phyloP scores from a whole-genome alignment of 2,329 filamentous ascomycete species.

The Cordyceps farinosa region DNA sequence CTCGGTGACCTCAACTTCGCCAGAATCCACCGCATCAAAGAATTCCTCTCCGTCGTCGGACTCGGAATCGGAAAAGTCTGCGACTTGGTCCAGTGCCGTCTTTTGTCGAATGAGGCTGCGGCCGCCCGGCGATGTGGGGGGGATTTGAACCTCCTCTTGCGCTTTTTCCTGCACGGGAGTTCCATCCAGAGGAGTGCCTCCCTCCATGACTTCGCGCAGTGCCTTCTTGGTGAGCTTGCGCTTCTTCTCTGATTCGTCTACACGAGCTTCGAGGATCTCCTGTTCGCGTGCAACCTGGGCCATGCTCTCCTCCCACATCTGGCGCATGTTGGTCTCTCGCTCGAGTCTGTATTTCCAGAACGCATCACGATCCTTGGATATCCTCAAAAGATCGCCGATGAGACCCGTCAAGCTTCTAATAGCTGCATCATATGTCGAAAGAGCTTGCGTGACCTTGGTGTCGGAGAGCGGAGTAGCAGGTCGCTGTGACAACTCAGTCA shows the following conservation, averaged over 20 bases:
- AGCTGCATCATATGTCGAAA: slow-evolving; percentile 83
- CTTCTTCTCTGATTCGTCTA: slow-evolving; percentile 88
- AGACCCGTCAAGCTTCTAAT: slow-evolving; percentile 83
- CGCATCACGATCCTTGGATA: slow-evolving; percentile 88
- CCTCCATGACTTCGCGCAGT: slow-evolving; percentile 77
- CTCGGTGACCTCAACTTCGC: slow-evolving; percentile 77
- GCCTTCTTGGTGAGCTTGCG: slow-evolving; percentile 85
- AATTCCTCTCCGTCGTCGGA: slow-evolving; percentile 88
- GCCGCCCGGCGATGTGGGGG: slow-evolving; percentile 7
- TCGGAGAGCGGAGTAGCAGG: slow-evolving; percentile 73
- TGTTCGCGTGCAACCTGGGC: slow-evolving; percentile 93
- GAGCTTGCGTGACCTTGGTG: slow-evolving; percentile 68
- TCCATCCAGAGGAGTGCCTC: slow-evolving; percentile 35
- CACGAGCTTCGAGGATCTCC: slow-evolving; percentile 80
- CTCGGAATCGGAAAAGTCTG: slow-evolving; percentile 74
- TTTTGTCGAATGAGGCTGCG: slow-evolving; percentile 51
- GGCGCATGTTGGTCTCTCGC: slow-evolving; percentile 83
- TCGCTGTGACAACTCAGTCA: slow-evolving; percentile 62
- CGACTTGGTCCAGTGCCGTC: slow-evolving; percentile 66
- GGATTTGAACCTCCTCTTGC: slow-evolving; percentile 32
- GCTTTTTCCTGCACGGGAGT: slow-evolving; percentile 28
- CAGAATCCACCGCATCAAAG: slow-evolving; percentile 93
- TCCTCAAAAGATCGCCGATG: slow-evolving; percentile 81
- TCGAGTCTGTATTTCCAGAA: slow-evolving; percentile 97
- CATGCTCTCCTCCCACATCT: slow-evolving; percentile 99